Conservation (phyloP, 2,329 filamentous ascomycete species). For the Cercospora sp. region DNA sequence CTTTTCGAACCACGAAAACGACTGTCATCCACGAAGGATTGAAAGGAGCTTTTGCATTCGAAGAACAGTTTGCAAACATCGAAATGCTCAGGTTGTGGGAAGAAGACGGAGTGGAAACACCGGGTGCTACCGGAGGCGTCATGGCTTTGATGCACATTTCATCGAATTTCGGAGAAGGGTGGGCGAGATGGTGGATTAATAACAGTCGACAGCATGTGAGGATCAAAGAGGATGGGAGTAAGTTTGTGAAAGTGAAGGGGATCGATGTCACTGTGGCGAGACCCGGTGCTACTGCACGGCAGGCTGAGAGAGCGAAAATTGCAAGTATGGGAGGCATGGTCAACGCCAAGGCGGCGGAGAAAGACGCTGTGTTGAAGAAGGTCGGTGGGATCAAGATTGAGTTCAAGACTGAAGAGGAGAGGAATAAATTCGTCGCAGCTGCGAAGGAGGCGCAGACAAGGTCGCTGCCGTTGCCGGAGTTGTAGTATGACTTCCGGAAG, state of each 20-base stretch:
- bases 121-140: conserved; percentile 43
- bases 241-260: conserved; percentile 47
- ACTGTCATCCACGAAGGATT: conserved; percentile 49
- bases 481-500: conserved; percentile 11
- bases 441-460: conserved; percentile 43
- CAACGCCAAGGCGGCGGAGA: conserved; percentile 21
- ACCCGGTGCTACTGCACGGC: conserved; percentile 23
- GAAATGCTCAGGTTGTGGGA: conserved; percentile 52
- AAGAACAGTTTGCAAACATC: conserved; percentile 53
- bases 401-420: conserved; percentile 47
- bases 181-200: conserved; percentile 51
- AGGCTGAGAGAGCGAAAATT: conserved; percentile 15
- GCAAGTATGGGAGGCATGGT: conserved; percentile 35
- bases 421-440: conserved; percentile 43
- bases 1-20: conserved; percentile 47
- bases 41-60: conserved; percentile 45
- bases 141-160: conserved; percentile 49
- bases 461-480: conserved; percentile 43
- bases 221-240: conserved; percentile 45
- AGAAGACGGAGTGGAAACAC: conserved; percentile 41
- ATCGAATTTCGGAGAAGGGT: conserved; percentile 46
- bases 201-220: conserved; percentile 41
- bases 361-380: conserved; percentile 34
- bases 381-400: conserved; percentile 48
- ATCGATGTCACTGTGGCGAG: conserved; percentile 43